These are phyloP conservation scores for Trichoderma sp. DNA, from an alignment of 2,329 filamentous ascomycete genomes.

Conservation along the genomic window DNA sequence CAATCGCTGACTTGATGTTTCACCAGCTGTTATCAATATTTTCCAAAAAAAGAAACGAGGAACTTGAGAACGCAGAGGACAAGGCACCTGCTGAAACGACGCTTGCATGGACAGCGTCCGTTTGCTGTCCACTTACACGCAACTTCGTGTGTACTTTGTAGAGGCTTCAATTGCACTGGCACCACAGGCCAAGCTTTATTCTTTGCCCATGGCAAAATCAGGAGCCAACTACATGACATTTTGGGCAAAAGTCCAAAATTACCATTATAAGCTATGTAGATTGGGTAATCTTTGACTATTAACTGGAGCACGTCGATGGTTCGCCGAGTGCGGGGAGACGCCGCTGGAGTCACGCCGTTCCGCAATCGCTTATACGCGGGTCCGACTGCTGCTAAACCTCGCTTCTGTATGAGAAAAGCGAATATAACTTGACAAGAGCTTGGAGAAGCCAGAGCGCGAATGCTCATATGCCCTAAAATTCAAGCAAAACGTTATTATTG, in stretches of 20 bases:
- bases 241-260: not conserved
- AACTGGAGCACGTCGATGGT: not conserved
- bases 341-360: conserved; percentile 14
- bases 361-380: conserved; percentile 6
- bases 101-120: not conserved
- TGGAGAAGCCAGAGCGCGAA: not conserved
- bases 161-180: not conserved
- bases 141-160: not conserved
- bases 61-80: not conserved
- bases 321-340: conserved; percentile 16
- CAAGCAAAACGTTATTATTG: not conserved
- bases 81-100: not conserved
- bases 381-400: not conserved
- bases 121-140: not conserved
- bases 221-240: not conserved
- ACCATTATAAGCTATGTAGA: not conserved
- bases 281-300: not conserved
- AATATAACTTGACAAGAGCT: too few species aligned
- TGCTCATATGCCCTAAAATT: not conserved
- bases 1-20: not conserved
- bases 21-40: not conserved
- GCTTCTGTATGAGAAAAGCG: not conserved
- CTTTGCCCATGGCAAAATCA: too few species aligned
- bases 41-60: not conserved
- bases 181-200: not conserved